Percentiles rank a stretch among this genome's conserved stretches.
Evolutionary conservation across 108 stramenopile genomes (phyloP).

Genomic region (Ochromonas danica): DNA sequence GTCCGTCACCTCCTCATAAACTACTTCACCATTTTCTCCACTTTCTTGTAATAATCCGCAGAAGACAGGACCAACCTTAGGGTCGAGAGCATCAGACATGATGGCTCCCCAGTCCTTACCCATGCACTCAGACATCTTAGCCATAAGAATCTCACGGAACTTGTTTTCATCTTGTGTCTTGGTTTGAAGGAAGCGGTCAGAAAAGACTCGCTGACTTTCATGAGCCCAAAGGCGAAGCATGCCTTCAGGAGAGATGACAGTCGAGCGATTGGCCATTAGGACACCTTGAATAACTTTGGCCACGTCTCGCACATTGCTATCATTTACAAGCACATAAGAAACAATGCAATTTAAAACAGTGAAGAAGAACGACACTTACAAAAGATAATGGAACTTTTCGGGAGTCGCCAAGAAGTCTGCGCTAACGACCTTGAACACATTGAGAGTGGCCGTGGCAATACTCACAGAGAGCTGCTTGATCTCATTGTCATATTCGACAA

Average conservation of each 20-base stretch:
- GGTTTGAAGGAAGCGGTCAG: slow-evolving; percentile 59
- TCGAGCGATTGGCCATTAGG: slow-evolving; percentile 41
- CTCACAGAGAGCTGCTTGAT: slow-evolving; percentile 53
- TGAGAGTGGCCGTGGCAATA: slow-evolving; percentile 55
- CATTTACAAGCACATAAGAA: too few relatives aligned
- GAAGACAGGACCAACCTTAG: slow-evolving; percentile 45
- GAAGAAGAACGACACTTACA: too few relatives aligned
- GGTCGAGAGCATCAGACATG: slow-evolving; percentile 38
- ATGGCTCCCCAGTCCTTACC: slow-evolving; percentile 39
- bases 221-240: slow-evolving; percentile 61
- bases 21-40: slow-evolving; percentile 2
- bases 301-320: slow-evolving; percentile 64
- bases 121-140: slow-evolving; percentile 47
- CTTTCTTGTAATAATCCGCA: slow-evolving; percentile 40
- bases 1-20: slow-evolving; percentile 50
- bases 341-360: too few relatives aligned
- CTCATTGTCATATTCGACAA: slow-evolving; percentile 60
- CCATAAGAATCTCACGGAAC: slow-evolving; percentile 48
- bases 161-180: slow-evolving; percentile 42
- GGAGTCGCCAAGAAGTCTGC: slow-evolving; percentile 63
- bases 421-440: slow-evolving; percentile 49
- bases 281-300: slow-evolving; percentile 62
- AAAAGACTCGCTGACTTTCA: slow-evolving; percentile 64
- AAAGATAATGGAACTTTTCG: slow-evolving; percentile 61
- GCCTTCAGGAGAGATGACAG: slow-evolving; percentile 47